phyloP scores from a whole-genome alignment of 805 yeast species.

The Saturnispora dispora region DNA sequence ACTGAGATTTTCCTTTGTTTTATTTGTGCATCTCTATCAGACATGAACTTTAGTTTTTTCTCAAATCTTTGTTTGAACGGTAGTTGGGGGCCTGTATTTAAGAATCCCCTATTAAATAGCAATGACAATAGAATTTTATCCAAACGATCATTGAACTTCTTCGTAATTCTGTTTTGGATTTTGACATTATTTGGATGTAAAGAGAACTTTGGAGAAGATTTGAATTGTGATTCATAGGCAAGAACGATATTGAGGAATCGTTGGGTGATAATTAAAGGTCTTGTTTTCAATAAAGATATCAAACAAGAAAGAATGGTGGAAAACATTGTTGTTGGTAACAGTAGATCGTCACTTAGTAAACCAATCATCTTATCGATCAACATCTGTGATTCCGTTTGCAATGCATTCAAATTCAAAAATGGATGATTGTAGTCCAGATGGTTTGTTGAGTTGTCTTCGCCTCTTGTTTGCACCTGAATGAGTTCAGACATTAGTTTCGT shows the following conservation, averaged over 20 bases:
- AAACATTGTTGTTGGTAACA: constrained; percentile 47
- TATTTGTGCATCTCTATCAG: constrained; percentile 21
- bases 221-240: constrained; percentile 49
- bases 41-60: constrained; percentile 26
- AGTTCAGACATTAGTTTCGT: constrained; percentile 61
- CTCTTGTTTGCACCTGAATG: constrained; percentile 39
- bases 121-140: constrained; percentile 27
- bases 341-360: constrained; percentile 45
- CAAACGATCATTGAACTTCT: constrained; percentile 30
- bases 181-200: constrained; percentile 2
- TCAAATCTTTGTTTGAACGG: constrained; percentile 26
- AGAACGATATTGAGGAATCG: constrained; percentile 53
- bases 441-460: neutral
- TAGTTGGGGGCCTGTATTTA: constrained; percentile 21
- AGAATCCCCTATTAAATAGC: constrained; percentile 26
- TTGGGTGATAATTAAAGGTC: constrained; percentile 48
- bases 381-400: constrained; percentile 66
- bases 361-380: constrained; percentile 57
- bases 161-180: constrained; percentile 24
- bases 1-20: constrained; percentile 23
- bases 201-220: constrained; percentile 39
- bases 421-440: constrained; percentile 41
- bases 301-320: constrained; percentile 62
- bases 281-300: constrained; percentile 51
- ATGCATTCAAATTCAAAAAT: constrained; percentile 37